phyloP scores from a whole-genome alignment of 257 asterid species.

The Solanum corneliomulleri region DNA sequence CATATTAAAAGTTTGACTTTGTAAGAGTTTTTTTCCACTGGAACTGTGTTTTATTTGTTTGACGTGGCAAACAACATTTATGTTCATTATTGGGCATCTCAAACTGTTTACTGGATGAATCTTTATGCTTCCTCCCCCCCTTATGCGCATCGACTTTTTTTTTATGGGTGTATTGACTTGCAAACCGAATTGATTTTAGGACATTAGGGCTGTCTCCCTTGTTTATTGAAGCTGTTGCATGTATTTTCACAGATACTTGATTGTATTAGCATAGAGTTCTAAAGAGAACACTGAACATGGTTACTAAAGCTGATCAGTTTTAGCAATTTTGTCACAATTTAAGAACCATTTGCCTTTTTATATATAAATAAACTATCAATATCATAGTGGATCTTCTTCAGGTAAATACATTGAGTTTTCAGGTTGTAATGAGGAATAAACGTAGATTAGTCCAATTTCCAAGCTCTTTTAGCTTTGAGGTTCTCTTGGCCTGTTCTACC shows the following conservation, averaged over 20 bases:
- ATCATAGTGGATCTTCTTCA: background rate
- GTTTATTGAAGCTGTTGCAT: background rate
- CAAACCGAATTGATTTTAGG: background rate
- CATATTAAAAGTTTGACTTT: background rate
- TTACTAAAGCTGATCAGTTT: background rate
- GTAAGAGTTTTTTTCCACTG: background rate
- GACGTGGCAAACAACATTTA: background rate
- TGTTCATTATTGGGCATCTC: background rate
- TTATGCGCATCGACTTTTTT: background rate
- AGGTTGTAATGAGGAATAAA: background rate
- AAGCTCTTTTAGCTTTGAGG: background rate
- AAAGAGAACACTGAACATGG: background rate
- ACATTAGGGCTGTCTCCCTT: background rate
- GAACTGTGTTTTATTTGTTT: background rate
- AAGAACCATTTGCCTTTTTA: background rate
- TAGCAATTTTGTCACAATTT: background rate
- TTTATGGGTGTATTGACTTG: background rate
- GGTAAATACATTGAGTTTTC: background rate
- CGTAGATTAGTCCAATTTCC: background rate
- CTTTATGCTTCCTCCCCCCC: background rate
- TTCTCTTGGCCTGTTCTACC: background rate
- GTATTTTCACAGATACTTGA: background rate
- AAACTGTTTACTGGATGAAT: background rate
- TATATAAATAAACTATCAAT: background rate
- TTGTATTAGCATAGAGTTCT: background rate